A percentile compares a stretch with the other conserved stretches of the same genome.
These are phyloP conservation scores for Rosa hybrid DNA, from an alignment of 331 rosid species.

Conservation along the genomic window DNA sequence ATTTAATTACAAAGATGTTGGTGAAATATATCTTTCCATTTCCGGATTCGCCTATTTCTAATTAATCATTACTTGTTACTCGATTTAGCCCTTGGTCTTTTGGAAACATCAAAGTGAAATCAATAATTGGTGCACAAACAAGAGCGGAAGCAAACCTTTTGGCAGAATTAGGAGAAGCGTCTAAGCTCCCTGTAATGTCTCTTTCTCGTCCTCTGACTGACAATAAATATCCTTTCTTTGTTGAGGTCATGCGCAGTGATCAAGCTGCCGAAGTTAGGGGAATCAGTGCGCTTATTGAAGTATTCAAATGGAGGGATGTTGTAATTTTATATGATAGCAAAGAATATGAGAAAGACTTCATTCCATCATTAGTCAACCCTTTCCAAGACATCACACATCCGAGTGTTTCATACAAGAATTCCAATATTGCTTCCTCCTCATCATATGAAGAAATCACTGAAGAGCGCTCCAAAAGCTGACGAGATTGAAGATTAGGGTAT, in stretches of 20 bases:
- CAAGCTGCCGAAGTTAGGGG: not conserved
- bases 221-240: not conserved
- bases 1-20: too few relatives aligned
- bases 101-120: constrained; percentile 7
- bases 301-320: constrained; percentile 11
- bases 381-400: not conserved
- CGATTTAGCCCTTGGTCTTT: not conserved
- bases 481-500: not conserved
- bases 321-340: not conserved
- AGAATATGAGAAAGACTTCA: not conserved
- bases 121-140: not conserved
- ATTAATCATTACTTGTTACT: too few relatives aligned
- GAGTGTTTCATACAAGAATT: not conserved
- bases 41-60: too few relatives aligned
- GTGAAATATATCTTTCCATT: too few relatives aligned
- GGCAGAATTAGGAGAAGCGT: not conserved
- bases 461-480: not conserved
- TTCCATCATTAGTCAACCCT: not conserved
- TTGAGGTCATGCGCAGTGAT: not conserved
- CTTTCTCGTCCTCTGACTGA: not conserved
- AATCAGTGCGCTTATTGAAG: not conserved
- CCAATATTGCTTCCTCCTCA: not conserved
- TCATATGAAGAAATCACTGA: not conserved
- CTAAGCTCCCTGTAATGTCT: not conserved
- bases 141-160: not conserved